phyloP scores from a whole-genome alignment of 1,139 yeast genomes.

The Lodderomyces elongisporus region DNA sequence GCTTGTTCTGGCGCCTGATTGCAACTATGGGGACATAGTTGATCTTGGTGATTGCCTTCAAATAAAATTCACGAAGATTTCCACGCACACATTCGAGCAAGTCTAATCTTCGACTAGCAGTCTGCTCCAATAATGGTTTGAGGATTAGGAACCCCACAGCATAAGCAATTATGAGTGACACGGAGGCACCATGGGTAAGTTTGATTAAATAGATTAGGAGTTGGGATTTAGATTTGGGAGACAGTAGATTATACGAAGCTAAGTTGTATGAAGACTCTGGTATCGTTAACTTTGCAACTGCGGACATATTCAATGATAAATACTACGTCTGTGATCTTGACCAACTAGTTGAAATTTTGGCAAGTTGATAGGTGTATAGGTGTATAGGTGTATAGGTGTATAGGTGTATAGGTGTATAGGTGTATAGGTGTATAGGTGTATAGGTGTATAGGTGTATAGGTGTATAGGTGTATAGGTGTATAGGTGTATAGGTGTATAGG shows the following conservation, averaged over 20 bases:
- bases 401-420: too few relatives aligned
- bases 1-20: constrained; percentile 27
- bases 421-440: too few relatives aligned
- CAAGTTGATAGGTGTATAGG: too few relatives aligned
- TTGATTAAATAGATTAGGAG: constrained; percentile 26
- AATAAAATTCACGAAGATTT: constrained; percentile 33
- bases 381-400: too few relatives aligned
- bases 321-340: too few relatives aligned
- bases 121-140: constrained; percentile 34
- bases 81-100: constrained; percentile 30
- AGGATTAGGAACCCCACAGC: constrained; percentile 29
- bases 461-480: too few relatives aligned
- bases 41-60: constrained; percentile 31
- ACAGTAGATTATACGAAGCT: constrained; percentile 16
- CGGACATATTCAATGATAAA: too few relatives aligned
- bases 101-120: constrained; percentile 29
- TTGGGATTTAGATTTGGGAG: constrained; percentile 20
- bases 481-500: too few relatives aligned
- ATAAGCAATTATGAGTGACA: constrained; percentile 27
- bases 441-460: too few relatives aligned
- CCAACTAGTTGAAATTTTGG: too few relatives aligned
- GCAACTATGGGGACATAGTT: constrained; percentile 40
- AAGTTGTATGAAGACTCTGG: constrained; percentile 43
- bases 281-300: constrained; percentile 35
- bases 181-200: constrained; percentile 35